Base-by-base conservation (phyloP, 768 basidiomycete genomes). In the Royoungia palumana region DNA sequence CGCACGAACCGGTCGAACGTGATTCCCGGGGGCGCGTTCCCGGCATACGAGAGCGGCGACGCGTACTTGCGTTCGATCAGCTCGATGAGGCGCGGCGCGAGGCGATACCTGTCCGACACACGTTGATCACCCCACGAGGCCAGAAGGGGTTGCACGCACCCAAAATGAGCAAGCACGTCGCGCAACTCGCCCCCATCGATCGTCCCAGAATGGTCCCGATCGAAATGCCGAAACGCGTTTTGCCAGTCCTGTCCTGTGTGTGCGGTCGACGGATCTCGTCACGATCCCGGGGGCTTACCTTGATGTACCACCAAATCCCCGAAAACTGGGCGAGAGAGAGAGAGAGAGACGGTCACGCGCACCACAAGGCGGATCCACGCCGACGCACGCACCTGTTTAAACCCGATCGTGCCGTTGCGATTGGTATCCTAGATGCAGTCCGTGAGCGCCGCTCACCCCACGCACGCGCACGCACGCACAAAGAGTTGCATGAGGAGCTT, bases 1-100 rank as follows among this genome's bases (percentile, higher is more conserved):
- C 89, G 80, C 21, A 92, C 85, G 72, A 92, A 92, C 54, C 89
- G 85, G 65, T 91, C 90, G 60, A 92, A 92, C 5, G 82, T 78
- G 70, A 92, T 89, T 0, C 87, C 87, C 1, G 76, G 70, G n/a
- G 56, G 52, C 3, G 72, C 64, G 4, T 58, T 69, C 1, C 65
- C 68, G 28, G 61, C 60, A 34, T 62, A 65, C 28, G 61, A 59
- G 12, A 71, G 54, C 21, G 71, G 64, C 16, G 75, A 67, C 35
- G 80, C 85, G 60, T 90, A 94, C 77, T 94, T 94, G 71, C 71
- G 76, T 64, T 87, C 80, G 27, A 93, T 71, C 16, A 90, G 76
- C 21, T 71, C 65, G 36, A 93, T 70, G 22, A 90, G 70, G 7
- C 69, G 74, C 1, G 89, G 88, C 12, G 78, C 77, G 36, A 93